Evolutionary conservation across 129 eudicot species (phyloP).

Genomic region (Cynara cardunculus): DNA sequence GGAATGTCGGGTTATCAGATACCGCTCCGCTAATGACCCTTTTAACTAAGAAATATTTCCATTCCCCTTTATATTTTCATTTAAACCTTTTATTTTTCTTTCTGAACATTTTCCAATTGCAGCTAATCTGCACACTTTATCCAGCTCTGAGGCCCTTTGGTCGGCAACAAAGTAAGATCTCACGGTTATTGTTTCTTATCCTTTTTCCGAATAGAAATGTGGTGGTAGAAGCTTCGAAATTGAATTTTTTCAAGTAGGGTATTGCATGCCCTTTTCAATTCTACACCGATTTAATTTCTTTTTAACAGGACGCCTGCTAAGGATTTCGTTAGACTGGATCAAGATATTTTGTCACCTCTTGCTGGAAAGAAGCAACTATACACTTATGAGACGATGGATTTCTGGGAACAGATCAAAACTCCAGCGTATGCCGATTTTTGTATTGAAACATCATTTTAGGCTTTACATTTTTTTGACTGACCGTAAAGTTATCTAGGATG

Average conservation of each 20-base stretch:
- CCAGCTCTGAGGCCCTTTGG: constrained; percentile 79
- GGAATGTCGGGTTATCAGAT: background rate
- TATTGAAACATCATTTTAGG: background rate
- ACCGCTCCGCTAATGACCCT: background rate
- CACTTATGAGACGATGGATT: constrained; percentile 88
- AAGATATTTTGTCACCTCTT: constrained; percentile 92
- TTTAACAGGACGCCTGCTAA: constrained; percentile 59
- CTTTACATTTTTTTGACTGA: background rate
- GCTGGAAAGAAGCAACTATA: constrained; percentile 93
- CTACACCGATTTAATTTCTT: constrained; percentile 10
- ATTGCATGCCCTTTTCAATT: constrained; percentile 7
- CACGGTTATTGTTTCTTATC: background rate
- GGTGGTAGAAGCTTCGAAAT: background rate
- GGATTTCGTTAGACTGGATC: constrained; percentile 93
- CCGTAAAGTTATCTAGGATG: constrained; percentile 46
- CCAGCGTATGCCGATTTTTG: constrained; percentile 58
- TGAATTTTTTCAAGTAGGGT: background rate
- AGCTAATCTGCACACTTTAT: constrained; percentile 59
- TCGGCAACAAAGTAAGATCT: constrained; percentile 61
- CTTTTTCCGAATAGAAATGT: background rate
- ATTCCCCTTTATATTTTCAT: background rate
- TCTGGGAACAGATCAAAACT: constrained; percentile 98
- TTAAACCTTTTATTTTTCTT: background rate
- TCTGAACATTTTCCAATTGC: constrained; percentile 17
- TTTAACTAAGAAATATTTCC: background rate